Evolutionary conservation across 2,329 filamentous ascomycete species (phyloP).

Genomic region (Botrytis fragariae): DNA sequence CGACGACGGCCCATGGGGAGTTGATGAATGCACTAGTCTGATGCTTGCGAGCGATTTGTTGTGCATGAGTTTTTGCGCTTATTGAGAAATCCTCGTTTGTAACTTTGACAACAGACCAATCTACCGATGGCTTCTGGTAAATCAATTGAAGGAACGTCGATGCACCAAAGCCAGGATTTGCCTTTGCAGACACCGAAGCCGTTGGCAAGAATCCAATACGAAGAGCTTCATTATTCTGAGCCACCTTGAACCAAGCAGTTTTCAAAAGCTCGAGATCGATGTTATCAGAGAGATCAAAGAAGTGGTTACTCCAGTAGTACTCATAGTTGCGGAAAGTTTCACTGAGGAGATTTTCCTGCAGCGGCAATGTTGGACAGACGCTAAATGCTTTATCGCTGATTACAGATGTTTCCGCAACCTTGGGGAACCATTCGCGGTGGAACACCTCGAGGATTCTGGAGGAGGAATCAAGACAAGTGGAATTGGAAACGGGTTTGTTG

Average conservation of each 20-base stretch:
- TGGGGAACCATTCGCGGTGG: not conserved
- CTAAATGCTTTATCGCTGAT: not conserved
- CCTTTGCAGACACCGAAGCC: not conserved
- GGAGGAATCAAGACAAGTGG: constrained; percentile 6
- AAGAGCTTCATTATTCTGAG: constrained; percentile 35
- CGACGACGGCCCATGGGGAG: not conserved
- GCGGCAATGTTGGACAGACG: not conserved
- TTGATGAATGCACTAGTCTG: not conserved
- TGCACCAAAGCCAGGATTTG: not conserved
- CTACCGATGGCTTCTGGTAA: not conserved
- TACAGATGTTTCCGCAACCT: not conserved
- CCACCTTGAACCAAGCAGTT: constrained; percentile 32
- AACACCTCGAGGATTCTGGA: not conserved
- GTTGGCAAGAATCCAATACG: constrained; percentile 36
- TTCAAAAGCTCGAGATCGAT: constrained; percentile 28
- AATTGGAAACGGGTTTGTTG: not conserved
- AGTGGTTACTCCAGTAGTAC: constrained; percentile 38
- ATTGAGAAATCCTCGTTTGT: not conserved
- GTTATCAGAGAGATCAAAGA: constrained; percentile 25
- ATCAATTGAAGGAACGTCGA: constrained; percentile 24
- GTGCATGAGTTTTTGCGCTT: not conserved
- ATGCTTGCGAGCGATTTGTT: not conserved
- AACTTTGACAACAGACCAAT: not conserved
- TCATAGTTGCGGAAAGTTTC: constrained; percentile 28
- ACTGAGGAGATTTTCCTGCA: constrained; percentile 34